These are phyloP conservation scores for Oemleria cerasiformis DNA, from an alignment of 306 rosid genomes.

Conservation along the genomic window DNA sequence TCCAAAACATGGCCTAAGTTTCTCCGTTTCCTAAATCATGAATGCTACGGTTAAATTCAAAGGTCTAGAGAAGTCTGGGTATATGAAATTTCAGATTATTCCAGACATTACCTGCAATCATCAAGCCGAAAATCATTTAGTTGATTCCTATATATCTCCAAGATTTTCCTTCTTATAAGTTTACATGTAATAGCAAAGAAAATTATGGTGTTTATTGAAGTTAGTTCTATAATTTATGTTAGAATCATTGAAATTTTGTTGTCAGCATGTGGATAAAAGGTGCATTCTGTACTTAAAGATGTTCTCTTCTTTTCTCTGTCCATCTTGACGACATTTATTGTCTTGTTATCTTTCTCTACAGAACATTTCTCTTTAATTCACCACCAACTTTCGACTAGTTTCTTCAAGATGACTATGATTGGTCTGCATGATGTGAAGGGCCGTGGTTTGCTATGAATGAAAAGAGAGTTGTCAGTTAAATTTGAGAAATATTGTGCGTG, in stretches of 20 bases:
- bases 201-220: background rate
- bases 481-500: constrained; percentile 12
- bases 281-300: background rate
- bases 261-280: background rate
- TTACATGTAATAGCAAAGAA: background rate
- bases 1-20: background rate
- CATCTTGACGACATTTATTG: constrained; percentile 13
- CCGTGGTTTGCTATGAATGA: constrained; percentile 7
- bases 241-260: background rate
- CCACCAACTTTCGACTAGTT: background rate
- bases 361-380: constrained; percentile 22
- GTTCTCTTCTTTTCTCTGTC: background rate
- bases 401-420: constrained; percentile 15
- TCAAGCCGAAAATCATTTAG: background rate
- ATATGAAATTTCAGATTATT: background rate
- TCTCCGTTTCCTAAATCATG: background rate
- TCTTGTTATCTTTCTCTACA: constrained; percentile 38
- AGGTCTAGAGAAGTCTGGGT: background rate
- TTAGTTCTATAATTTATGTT: background rate
- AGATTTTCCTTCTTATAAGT: background rate
- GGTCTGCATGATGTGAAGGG: constrained; percentile 10
- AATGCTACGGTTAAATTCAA: background rate
- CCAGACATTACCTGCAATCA: background rate
- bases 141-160: background rate
- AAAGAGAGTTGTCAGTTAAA: constrained; percentile 17